Base-by-base conservation (phyloP, 768 basidiomycete species). In the Porphyrellus cyaneotinctus region DNA sequence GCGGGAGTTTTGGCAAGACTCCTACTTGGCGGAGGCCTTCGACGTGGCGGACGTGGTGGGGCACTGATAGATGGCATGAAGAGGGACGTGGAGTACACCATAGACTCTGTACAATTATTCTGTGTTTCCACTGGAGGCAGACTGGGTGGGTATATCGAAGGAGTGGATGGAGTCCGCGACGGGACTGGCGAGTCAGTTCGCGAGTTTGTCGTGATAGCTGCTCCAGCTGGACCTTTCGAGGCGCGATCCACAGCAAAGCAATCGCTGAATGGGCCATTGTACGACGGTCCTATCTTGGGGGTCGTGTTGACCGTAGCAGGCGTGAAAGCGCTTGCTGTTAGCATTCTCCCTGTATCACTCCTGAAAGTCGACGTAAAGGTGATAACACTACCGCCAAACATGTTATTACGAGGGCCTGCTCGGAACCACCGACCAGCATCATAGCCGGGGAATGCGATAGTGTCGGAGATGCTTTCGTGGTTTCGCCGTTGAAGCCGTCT, bases 121-220 rank as follows among this genome's bases (percentile, higher is more conserved):
- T 52, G 52, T 8, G 24, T 38, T n/a, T 70, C 68, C 33, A 49
- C 58, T 14, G 68, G 67, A 23, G 75, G 74, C 15, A 81, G 61
- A 51, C 71, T 75, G 1, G 74, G 66, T 10, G 79, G 76, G 56
- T 80, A 79, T 26, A 79, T 72, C 0, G 81, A 80, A 43, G 79
- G 78, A 42, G 74, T 77, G 18, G 78, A 78, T 42, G 71, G 74
- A 37, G 74, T 65, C 24, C 65, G 59, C 4, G 74, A 77, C 13
- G 51, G 47, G 26, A 38, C 31, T 9, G 49, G 46, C 12, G 49
- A 52, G 38, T 49, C 42, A 18, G 12, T 22, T 58, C 26, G 49
- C 42, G 52, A 64, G 32, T 59, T 59, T 46, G 54, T 61, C 32
- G 62, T 66, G 43, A 65, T 58, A 22, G 58, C 52, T 12, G 65